A percentile compares a stretch with the other conserved stretches of the same genome.
Evolutionary conservation across 2,329 filamentous ascomycete species (phyloP).

Genomic region (Biscogniauxia marginata): DNA sequence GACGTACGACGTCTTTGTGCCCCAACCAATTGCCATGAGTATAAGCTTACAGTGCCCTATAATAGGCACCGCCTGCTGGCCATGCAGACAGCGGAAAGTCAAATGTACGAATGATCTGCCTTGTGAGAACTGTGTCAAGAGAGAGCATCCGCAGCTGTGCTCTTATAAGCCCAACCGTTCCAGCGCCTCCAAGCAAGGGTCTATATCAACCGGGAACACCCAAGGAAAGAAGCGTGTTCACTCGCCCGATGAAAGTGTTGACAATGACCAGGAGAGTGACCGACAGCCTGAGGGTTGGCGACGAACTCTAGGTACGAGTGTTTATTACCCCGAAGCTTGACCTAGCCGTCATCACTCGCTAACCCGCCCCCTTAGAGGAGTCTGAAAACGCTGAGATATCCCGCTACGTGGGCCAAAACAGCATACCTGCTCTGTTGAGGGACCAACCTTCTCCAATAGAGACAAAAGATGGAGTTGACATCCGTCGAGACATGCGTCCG

Average conservation of each 20-base stretch:
- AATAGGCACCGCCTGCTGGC: conserved; percentile 63
- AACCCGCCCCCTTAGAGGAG: conserved; percentile 40
- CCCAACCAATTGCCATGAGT: conserved; percentile 4
- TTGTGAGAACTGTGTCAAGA: conserved; percentile 66
- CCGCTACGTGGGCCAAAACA: conserved; percentile 65
- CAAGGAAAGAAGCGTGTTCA: conserved; percentile 42
- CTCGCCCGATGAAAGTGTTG: conserved; percentile 40
- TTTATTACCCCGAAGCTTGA: not conserved
- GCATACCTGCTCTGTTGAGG: conserved; percentile 63
- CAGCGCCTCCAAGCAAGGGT: conserved; percentile 35
- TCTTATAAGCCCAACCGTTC: conserved; percentile 64
- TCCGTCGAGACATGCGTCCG: conserved; percentile 64
- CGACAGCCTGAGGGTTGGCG: conserved; percentile 34
- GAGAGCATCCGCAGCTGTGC: conserved; percentile 63
- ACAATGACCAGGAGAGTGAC: conserved; percentile 38
- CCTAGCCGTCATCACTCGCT: conserved; percentile 1
- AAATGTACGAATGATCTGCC: conserved; percentile 69
- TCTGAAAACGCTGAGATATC: conserved; percentile 53
- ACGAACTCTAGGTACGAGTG: conserved; percentile 30
- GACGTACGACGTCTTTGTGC: no score
- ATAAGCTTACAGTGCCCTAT: conserved; percentile 17
- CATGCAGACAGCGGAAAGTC: conserved; percentile 65
- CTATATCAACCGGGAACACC: conserved; percentile 27
- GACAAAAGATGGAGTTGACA: conserved; percentile 53
- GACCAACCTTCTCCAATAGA: conserved; percentile 57